Evolutionary conservation across 2,329 filamentous ascomycete genomes (phyloP).

Genomic region (Triangularia verruculosa): DNA sequence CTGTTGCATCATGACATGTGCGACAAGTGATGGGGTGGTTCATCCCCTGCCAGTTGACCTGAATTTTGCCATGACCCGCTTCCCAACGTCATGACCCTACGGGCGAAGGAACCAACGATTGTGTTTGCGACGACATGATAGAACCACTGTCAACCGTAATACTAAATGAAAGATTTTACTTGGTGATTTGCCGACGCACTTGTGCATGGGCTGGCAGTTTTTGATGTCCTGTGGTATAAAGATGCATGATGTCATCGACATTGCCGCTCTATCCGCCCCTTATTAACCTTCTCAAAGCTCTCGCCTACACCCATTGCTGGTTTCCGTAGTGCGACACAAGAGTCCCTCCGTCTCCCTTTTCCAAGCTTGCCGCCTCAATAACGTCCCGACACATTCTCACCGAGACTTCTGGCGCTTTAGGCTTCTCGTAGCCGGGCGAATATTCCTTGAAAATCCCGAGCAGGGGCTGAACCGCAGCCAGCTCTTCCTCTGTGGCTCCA

Average conservation of each 20-base stretch:
- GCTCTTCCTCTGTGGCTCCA: slow-evolving; percentile 30
- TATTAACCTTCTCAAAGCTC: background rate
- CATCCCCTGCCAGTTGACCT: background rate
- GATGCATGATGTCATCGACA: background rate
- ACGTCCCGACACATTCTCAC: slow-evolving; percentile 35
- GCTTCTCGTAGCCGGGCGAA: slow-evolving; percentile 40
- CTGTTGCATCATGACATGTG: background rate
- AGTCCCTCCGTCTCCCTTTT: slow-evolving; percentile 45
- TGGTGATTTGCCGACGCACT: no score
- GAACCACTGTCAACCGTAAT: no score
- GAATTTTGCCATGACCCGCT: background rate
- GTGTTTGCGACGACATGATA: no score
- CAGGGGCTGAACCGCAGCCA: slow-evolving; percentile 26
- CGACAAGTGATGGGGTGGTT: background rate
- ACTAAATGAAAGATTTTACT: no score
- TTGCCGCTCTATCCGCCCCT: background rate
- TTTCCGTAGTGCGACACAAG: slow-evolving; percentile 48
- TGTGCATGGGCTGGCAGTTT: no score
- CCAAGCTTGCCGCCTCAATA: slow-evolving; percentile 39
- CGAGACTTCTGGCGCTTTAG: slow-evolving; percentile 37
- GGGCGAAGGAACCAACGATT: background rate
- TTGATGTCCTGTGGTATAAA: background rate
- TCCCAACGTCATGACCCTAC: background rate
- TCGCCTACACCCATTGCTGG: slow-evolving; percentile 36
- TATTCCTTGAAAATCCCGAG: slow-evolving; percentile 35